Conservation (phyloP, 495 filamentous ascomycete species). For the Penicillium daleae region DNA sequence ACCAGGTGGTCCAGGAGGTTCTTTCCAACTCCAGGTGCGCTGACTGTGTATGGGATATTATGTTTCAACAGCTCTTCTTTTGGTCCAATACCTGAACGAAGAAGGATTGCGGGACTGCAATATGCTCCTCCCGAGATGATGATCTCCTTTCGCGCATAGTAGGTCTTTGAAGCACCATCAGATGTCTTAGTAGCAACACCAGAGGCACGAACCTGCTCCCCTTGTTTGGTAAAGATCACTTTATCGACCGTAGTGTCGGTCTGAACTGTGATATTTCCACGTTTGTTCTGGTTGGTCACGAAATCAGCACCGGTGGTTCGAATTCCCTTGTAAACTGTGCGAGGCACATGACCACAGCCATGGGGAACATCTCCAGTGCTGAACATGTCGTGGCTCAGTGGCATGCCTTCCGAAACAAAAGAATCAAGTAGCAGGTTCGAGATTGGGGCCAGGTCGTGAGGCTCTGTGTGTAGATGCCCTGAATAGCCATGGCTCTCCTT, state of each 20-base stretch:
- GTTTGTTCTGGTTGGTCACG: slow-evolving; percentile 41
- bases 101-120: slow-evolving; percentile 60
- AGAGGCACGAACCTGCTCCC: slow-evolving; percentile 26
- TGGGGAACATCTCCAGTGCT: slow-evolving; percentile 49
- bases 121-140: slow-evolving; percentile 58
- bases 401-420: slow-evolving; percentile 49
- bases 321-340: slow-evolving; percentile 53
- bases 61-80: slow-evolving; percentile 50
- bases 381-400: slow-evolving; percentile 55
- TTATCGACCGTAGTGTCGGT: slow-evolving; percentile 45
- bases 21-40: slow-evolving; percentile 58
- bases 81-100: slow-evolving; percentile 59
- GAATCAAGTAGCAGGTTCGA: slow-evolving; percentile 51
- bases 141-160: slow-evolving; percentile 47
- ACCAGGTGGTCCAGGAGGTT: slow-evolving; percentile 60
- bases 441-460: slow-evolving; percentile 54
- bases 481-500: slow-evolving; percentile 44
- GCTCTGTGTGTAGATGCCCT: slow-evolving; percentile 52
- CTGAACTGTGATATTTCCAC: slow-evolving; percentile 41
- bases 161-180: slow-evolving; percentile 36
- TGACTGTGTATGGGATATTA: slow-evolving; percentile 49
- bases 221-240: slow-evolving; percentile 29
- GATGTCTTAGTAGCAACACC: slow-evolving; percentile 29
- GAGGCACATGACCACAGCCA: slow-evolving; percentile 55
- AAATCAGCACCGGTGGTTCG: slow-evolving; percentile 54